Evolutionary conservation across 1,139 yeast genomes (phyloP).

Genomic region (Yarrowia galli): DNA sequence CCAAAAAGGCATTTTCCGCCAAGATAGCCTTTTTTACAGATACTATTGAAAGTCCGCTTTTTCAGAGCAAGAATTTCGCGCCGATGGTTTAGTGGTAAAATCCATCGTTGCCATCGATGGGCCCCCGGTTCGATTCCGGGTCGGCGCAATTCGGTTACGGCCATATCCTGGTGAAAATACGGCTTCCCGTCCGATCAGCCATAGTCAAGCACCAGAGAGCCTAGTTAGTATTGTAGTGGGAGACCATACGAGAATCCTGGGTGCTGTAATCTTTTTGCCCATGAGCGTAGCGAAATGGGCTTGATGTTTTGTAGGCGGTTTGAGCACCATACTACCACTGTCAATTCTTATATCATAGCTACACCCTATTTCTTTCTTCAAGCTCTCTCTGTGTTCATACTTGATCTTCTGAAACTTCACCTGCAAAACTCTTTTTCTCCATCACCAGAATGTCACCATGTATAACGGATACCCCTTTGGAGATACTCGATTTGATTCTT

Average conservation of each 20-base stretch:
- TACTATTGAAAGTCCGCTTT: not conserved
- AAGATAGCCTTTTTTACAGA: not conserved
- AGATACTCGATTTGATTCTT: too few relatives aligned
- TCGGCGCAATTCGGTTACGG: slow-evolving; percentile 28
- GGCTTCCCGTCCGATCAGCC: slow-evolving; percentile 36
- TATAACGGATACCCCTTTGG: too few relatives aligned
- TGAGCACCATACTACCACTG: too few relatives aligned
- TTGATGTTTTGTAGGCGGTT: not conserved
- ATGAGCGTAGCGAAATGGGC: not conserved
- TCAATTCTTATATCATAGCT: too few relatives aligned
- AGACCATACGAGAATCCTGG: slow-evolving; percentile 35
- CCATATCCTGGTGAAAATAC: slow-evolving; percentile 31
- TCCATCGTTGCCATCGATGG: slow-evolving; percentile 34
- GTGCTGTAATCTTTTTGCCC: slow-evolving; percentile 24
- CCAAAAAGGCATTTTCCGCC: too few relatives aligned
- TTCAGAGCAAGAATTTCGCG: not conserved
- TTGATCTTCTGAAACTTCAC: too few relatives aligned
- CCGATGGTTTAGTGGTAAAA: slow-evolving; percentile 32
- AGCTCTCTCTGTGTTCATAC: too few relatives aligned
- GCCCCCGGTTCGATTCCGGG: slow-evolving; percentile 35
- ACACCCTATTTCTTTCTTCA: too few relatives aligned
- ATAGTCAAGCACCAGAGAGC: slow-evolving; percentile 35
- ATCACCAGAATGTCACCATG: too few relatives aligned
- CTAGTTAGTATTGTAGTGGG: slow-evolving; percentile 35
- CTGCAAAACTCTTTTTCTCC: too few relatives aligned